Evolutionary conservation across 441 rosid species (phyloP), one percentile per base, ranked within the genome.

Genomic region (Populus hybrid): DNA sequence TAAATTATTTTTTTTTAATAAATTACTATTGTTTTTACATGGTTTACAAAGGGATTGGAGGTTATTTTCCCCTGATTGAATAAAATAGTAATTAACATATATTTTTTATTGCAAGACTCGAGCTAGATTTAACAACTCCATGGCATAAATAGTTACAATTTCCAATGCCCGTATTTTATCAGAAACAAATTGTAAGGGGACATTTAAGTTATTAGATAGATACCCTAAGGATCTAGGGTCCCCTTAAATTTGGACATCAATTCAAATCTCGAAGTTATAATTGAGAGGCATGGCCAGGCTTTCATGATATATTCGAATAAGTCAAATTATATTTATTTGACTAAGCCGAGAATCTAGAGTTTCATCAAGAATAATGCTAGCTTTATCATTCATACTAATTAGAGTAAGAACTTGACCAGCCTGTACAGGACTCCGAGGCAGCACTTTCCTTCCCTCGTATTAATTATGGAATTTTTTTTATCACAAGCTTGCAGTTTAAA

Each of bases 401-500:
- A 6, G 18, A 1, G 3, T 50, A 9, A 74, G 5, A 74, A 12
- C 38, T 2, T 46, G 10, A 6, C 70, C 28, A 23, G 20, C 57
- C 46, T 2, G 34, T 54, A 0, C 66, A 73, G 36, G 6, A 18
- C 46, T 66, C 40, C 23, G 40, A 38, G 74, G 10, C 54, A 67
- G 14, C 73, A 72, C 35, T 61, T 72, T 38, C 73, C 50, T 75
- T 2, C 69, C 80, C 77, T 82, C 40, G 66, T 23, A 30, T 30
- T 30, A 30, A 32, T 24, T 59, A 50, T 74, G 78, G 36, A 79
- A 76, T 80, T 73, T 76, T 76, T 78, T 81, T 65, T 50, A 28
- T 71, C 73, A 80, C 61, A 66, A 76, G 6, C 64, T 75, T 70
- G 66, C 12, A 72, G 76, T 40, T 76, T 77, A 75, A 79, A 76